Evolutionary conservation across 83 land plant genomes (phyloP).

Genomic region (Picea engelmannii): DNA sequence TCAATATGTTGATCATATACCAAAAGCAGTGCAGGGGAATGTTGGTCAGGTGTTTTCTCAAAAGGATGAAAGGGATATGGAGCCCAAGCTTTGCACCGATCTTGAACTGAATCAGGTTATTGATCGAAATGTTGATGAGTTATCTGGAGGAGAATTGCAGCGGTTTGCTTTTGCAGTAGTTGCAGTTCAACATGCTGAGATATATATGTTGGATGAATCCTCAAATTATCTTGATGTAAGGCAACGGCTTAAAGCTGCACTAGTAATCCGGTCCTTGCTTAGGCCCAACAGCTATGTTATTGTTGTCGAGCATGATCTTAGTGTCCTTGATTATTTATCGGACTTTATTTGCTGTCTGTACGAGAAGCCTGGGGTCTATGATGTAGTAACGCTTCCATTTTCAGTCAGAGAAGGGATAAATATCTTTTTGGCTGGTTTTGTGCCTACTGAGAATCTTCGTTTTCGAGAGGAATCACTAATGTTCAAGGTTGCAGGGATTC

Average conservation of each 20-base stretch:
- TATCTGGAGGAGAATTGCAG: conserved; percentile 96
- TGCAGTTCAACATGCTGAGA: conserved; percentile 85
- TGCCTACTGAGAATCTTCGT: conserved; percentile 50
- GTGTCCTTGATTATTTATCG: no score
- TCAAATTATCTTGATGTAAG: conserved; percentile 72
- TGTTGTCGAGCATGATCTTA: no score
- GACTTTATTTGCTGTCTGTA: no score
- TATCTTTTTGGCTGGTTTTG: conserved; percentile 52
- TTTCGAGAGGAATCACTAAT: conserved; percentile 58
- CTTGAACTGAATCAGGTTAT: no score
- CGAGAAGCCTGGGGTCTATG: conserved; percentile 48
- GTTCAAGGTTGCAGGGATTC: conserved; percentile 59
- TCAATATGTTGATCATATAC: no score
- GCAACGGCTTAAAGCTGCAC: no score
- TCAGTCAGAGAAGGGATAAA: conserved; percentile 59
- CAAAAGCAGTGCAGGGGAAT: no score
- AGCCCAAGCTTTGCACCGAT: no score
- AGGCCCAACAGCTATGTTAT: no score
- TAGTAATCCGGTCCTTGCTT: no score
- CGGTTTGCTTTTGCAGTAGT: no score
- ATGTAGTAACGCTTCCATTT: conserved; percentile 55
- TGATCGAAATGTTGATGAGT: conserved; percentile 91
- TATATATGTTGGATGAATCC: conserved; percentile 99
- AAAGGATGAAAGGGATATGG: conserved; percentile 69
- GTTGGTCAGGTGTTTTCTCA: conserved; percentile 88